Base-by-base conservation (phyloP, 345 rosid species). In the Salix viminalis region DNA sequence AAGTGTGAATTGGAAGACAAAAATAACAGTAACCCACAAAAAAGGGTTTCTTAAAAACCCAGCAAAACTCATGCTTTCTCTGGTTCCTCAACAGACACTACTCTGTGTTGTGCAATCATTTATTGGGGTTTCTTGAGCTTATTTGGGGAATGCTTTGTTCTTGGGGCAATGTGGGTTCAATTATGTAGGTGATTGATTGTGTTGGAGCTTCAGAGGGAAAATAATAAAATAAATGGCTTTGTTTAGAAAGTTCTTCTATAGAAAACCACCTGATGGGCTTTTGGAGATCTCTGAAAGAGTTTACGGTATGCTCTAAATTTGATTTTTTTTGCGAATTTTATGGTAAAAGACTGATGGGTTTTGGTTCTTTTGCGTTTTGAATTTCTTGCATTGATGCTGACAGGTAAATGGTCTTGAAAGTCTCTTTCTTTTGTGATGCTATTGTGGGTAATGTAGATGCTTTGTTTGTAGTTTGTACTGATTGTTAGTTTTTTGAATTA, bases 221-320 rank as follows among this genome's bases (percentile, higher is more conserved):
- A 6, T 54, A 56, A 58, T 8, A 56, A 81, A 81, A 46, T 42
- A 32, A 15, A 92, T 92, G 97, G 94, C 91, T 64, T 81, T 90
- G 84, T 87, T 92, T 60, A 88, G 91, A 76, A 92, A 90, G 86
- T 84, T 92, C 67, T 90, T 92, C 84, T 78, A 83, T 36, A 80
- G 88, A 80, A 90, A 89, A 69, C 93, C 94, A 48, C 95, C 97
- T 74, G 92, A 86, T 73, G 93, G 94, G 71, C 90, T 92, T 56
- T 71, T 89, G 78, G 97, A 92, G 90, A 89, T 92, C 86, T 88
- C 95, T 24, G 93, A 92, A 80, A 89, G 95, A 83, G 86, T 90
- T 79, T 89, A 88, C 73, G 97, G 97, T 92, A 90, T 24, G 88
- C 58, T 60, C 81, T 73, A 12, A 41, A 23, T 15, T 54, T 21